Evolutionary conservation across 1,139 yeast species (phyloP), one percentile per base, ranked within the genome.

Genomic region (Kodamaea arcana): DNA sequence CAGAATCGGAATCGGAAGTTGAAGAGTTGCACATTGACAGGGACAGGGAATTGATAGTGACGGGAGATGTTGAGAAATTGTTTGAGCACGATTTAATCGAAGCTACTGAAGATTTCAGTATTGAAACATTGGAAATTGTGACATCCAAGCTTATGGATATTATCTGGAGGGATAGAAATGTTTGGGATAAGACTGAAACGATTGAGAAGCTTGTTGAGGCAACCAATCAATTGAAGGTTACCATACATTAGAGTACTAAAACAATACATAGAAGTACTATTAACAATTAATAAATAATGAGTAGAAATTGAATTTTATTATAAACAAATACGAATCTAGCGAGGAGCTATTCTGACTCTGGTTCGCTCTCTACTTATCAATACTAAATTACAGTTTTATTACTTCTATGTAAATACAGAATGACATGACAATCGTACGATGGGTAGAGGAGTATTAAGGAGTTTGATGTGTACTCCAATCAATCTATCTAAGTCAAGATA

Each of bases 141-240:
- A 82, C 83, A 65, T 80, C 97, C 4, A 68, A 72, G 31, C 56
- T 88, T 32, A 78, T 85, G 65, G 92, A 84, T 34, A 66, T 80
- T 11, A 70, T 85, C 3, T 92, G 97, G 96, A 60, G 65, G 9
- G 75, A 77, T 43, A 69, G 95, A 35, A 59, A 67, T 33, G 56
- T 61, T 5, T 81, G 95, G 86, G 78, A 88, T 51, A 80, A 88
- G 46, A 61, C 72, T 1, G 38, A 37, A 2, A 67, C 75, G 2
- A 47, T 69, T 24, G 46, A 47, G 5, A 56, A 50, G 31, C 53
- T 69, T 35, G 43, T 34, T 18, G 43, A 47, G 10, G 58, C 57
- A 4, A 45, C 39, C 6, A 28, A 30, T 11, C 29, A 30, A 30
- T 22, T 22, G 26, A 25, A 25, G 28, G 28, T 13, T 10, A 27